Evolutionary conservation across 306 rosid species (phyloP).

Genomic region (Medicago ruthenica): DNA sequence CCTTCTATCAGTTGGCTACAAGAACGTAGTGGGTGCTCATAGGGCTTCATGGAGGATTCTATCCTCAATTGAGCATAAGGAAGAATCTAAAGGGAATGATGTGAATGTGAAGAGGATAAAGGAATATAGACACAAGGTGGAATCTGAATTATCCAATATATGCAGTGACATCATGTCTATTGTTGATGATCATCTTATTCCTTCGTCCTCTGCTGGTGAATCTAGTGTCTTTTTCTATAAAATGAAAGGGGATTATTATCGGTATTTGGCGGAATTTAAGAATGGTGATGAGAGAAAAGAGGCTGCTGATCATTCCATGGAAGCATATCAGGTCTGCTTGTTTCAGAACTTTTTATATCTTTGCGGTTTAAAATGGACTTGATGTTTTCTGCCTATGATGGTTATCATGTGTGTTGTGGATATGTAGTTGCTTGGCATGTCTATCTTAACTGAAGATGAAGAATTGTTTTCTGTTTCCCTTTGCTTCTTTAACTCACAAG

Average conservation of each 20-base stretch:
- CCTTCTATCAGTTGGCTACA: slow-evolving; percentile 65
- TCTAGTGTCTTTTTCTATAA: slow-evolving; percentile 62
- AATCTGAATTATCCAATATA: slow-evolving; percentile 57
- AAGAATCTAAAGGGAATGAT: slow-evolving; percentile 62
- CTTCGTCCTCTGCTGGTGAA: slow-evolving; percentile 51
- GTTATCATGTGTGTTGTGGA: background rate
- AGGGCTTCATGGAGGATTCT: slow-evolving; percentile 74
- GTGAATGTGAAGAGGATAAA: slow-evolving; percentile 55
- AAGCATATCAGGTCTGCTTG: slow-evolving; percentile 60
- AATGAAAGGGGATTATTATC: slow-evolving; percentile 70
- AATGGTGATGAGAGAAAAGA: slow-evolving; percentile 58
- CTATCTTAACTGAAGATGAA: no score
- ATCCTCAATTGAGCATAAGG: slow-evolving; percentile 65
- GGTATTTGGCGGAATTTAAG: slow-evolving; percentile 61
- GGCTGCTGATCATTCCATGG: slow-evolving; percentile 67
- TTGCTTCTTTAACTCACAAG: no score
- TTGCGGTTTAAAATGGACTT: slow-evolving; percentile 12
- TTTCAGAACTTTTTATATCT: slow-evolving; percentile 19
- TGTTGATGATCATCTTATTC: slow-evolving; percentile 64
- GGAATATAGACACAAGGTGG: slow-evolving; percentile 60
- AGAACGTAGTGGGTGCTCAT: slow-evolving; percentile 64
- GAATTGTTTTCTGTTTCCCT: no score
- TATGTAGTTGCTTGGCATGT: no score
- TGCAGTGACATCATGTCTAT: slow-evolving; percentile 61
- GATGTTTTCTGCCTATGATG: slow-evolving; percentile 6